Base-by-base conservation (phyloP, 164 flowering plant species). In the Berberis thunbergii region DNA sequence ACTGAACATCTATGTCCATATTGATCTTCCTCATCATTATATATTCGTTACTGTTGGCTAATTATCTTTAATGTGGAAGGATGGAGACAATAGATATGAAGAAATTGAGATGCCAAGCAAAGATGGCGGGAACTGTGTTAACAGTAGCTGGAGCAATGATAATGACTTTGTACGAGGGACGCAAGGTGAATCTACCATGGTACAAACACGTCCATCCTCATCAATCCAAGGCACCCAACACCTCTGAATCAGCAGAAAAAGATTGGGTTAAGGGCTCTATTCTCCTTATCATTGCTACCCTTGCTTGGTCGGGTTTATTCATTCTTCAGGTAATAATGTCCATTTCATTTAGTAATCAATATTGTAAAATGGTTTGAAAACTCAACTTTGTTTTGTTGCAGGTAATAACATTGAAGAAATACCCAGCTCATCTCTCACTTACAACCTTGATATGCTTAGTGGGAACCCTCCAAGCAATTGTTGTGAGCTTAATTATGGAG, bases 111-210 rank as follows among this genome's bases (percentile, higher is more conserved):
- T 82, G 89, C 80, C 91, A 85, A 75, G 98, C 96, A 7, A 89
- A 91, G 73, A 76, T 87, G 68, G 70, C 75, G 11, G 98, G 98
- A 68, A 91, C 98, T 3, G 41, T 80, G 41, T 81, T 89, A 56
- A 84, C 98, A n/a, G 92, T 91, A 42, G 87, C 74, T 0, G 98
- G 98, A 65, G 98, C 96, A 39, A 91, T 91, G 98, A 61, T 89
- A 68, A 89, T 92, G 98, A 92, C 96, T 46, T 65, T 92, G 38
- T 89, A 89, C 83, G 87, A 89, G 62, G 96, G 96, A 11, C 73
- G 73, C 41, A 72, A 85, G 54, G 63, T 89, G 4, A 69, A 84
- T 39, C 57, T 86, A 65, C 44, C 76, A 13, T 82, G 90, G 90
- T 64, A 86, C n/a, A 55, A 73, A 56, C 64, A 76, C 59, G 46